Conservation (phyloP, 768 basidiomycete species). For the Lactarius evosmus region DNA sequence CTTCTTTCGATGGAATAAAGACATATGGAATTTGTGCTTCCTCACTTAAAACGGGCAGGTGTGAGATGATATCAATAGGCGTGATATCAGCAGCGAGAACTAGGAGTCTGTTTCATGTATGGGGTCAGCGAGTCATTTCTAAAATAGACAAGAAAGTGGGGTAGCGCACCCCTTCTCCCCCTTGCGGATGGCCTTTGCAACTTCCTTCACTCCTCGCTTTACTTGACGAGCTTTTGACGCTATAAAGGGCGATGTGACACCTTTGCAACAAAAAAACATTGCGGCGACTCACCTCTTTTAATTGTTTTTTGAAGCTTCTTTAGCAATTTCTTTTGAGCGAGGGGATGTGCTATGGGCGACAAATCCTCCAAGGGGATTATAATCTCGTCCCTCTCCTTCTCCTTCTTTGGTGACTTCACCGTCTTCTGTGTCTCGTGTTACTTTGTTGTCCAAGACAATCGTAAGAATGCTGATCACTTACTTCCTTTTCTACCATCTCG, state of each 20-base stretch:
- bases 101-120: constrained; percentile 56
- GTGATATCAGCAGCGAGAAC: constrained; percentile 96
- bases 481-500: constrained; percentile 42
- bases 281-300: constrained; percentile 65
- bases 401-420: constrained; percentile 32
- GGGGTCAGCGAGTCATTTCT: neutral
- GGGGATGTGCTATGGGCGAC: constrained; percentile 89
- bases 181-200: constrained; percentile 95
- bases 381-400: constrained; percentile 63
- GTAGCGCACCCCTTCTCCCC: constrained; percentile 87
- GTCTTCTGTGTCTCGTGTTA: constrained; percentile 13
- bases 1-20: constrained; percentile 90
- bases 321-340: constrained; percentile 88
- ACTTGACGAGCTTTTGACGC: constrained; percentile 94
- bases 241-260: constrained; percentile 34
- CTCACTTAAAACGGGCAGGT: constrained; percentile 91
- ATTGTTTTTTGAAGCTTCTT: constrained; percentile 95
- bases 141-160: neutral
- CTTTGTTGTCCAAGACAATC: constrained; percentile 12
- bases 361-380: constrained; percentile 74
- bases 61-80: constrained; percentile 97
- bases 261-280: neutral
- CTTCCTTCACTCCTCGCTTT: constrained; percentile 97
- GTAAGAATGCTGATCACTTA: constrained; percentile 33
- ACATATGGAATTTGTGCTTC: constrained; percentile 90